Base-by-base conservation (phyloP, 2,329 filamentous ascomycete genomes). In the Mycosphaerella sp. region DNA sequence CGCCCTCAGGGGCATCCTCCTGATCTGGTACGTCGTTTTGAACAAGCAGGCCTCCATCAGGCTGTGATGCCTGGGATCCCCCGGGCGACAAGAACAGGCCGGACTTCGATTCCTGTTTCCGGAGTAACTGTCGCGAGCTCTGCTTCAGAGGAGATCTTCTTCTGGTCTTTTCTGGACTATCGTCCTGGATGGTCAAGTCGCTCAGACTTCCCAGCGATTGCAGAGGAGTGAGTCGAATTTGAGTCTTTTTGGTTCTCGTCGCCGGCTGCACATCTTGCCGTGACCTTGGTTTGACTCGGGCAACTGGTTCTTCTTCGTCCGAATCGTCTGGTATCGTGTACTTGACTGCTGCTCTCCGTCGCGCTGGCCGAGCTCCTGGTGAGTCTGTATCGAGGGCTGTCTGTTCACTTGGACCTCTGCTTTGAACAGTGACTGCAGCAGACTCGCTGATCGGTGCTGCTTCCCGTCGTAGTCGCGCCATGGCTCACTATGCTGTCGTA, bases 161-260 rank as follows among this genome's bases (percentile, higher is more conserved):
- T 29, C 56, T 48, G 1, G 49, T 36, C 40, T 46, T 59, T 38
- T 55, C 54, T 10, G 53, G 53, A 31, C 48, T 46, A 44, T 56
- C 23, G 26, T 48, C 38, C 41, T 54, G 39, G 26, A 55, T 52
- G 39, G 45, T 49, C 34, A 48, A 23, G n/a, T 53, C 51, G 23
- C 12, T 46, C 8, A 50, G 50, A 17, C 44, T 46, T 26, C 40
- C 45, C 47, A 46, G 41, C 41, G 48, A 56, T 43, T 59, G 55
- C 29, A 61, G 48, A 11, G 59, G 57, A 38, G 57, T 53, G 3
- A 61, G 51, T 47, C 58, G 54, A 29, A 61, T 56, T n/a, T 59
- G 57, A 4, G 45, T 41, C 32, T 50, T 41, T 32, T 50, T 53
- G 14, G 45, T 21, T 14, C 41, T 52, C 14, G 39, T 4, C 9